Percentiles rank a stretch among this genome's conserved stretches.
These are phyloP conservation scores for Ramicandelaber brevisporus DNA, from an alignment of 192 early-diverging fungal genomes.

Conservation along the genomic window DNA sequence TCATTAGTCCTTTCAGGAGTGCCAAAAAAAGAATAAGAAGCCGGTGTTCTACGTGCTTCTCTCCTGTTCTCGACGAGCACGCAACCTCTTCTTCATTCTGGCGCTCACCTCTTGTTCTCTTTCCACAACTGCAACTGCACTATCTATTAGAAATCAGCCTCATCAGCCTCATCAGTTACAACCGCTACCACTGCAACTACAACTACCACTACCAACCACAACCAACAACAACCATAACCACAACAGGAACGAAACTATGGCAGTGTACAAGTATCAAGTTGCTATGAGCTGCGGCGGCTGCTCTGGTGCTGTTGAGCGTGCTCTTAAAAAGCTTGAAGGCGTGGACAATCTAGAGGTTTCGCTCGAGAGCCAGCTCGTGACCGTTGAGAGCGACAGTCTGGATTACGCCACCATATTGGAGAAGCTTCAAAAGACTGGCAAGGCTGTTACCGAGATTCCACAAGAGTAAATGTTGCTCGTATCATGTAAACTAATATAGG, in stretches of 20 bases:
- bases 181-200: background rate
- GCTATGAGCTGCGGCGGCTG: conserved; percentile 37
- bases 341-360: conserved; percentile 22
- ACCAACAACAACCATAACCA: too few species aligned
- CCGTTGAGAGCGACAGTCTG: conserved; percentile 14
- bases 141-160: background rate
- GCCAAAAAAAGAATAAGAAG: too few species aligned
- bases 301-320: conserved; percentile 28
- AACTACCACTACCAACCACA: conserved; percentile 1
- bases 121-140: background rate
- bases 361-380: conserved; percentile 26
- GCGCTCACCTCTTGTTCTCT: background rate
- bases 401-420: conserved; percentile 5
- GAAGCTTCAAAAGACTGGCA: conserved; percentile 15
- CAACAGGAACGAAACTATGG: background rate
- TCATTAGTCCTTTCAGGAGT: too few species aligned
- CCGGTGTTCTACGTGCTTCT: too few species aligned
- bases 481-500: too few species aligned
- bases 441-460: conserved; percentile 4
- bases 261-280: conserved; percentile 28
- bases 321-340: conserved; percentile 21
- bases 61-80: too few species aligned
- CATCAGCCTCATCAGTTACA: background rate
- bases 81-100: background rate
- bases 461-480: background rate